A percentile compares a stretch with the other conserved stretches of the same genome.
phyloP scores from a whole-genome alignment of 192 early-diverging fungal species.

The Backusella australiensis region DNA sequence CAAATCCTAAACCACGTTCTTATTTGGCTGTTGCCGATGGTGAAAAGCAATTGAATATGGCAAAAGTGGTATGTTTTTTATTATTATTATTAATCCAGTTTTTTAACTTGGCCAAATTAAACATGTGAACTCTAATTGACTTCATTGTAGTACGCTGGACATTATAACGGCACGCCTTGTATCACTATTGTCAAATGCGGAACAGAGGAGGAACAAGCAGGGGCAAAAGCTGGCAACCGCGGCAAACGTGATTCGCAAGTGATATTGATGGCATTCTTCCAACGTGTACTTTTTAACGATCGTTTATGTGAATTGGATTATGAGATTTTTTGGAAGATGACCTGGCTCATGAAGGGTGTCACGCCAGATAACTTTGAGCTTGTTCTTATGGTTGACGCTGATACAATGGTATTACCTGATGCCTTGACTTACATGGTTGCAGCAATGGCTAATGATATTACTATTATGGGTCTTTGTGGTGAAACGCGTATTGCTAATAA shows the following conservation, averaged over 20 bases:
- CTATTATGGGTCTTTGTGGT: slow-evolving; percentile 96
- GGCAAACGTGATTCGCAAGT: slow-evolving; percentile 97
- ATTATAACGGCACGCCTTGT: slow-evolving; percentile 66
- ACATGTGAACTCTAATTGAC: background rate
- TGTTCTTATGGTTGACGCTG: slow-evolving; percentile 85
- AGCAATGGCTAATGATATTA: slow-evolving; percentile 88
- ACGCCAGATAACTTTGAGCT: slow-evolving; percentile 83
- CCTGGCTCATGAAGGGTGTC: slow-evolving; percentile 71
- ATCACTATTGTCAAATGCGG: slow-evolving; percentile 78
- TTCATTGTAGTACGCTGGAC: slow-evolving; percentile 54
- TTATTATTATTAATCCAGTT: slow-evolving; percentile 13
- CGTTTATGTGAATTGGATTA: slow-evolving; percentile 86
- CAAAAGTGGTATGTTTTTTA: slow-evolving; percentile 62
- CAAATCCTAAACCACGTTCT: slow-evolving; percentile 69
- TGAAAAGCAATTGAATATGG: slow-evolving; percentile 80
- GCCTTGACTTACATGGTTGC: slow-evolving; percentile 84
- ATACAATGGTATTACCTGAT: slow-evolving; percentile 77
- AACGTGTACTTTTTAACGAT: slow-evolving; percentile 76
- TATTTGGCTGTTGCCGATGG: slow-evolving; percentile 81
- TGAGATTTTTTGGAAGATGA: slow-evolving; percentile 87
- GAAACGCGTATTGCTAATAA: slow-evolving; percentile 98
- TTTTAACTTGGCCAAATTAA: background rate
- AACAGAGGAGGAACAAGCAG: slow-evolving; percentile 59
- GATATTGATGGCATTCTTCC: slow-evolving; percentile 93
- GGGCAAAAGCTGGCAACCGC: slow-evolving; percentile 81